These are phyloP conservation scores for Westerdykella aurantiaca DNA, from an alignment of 2,329 filamentous ascomycete genomes.

Conservation along the genomic window DNA sequence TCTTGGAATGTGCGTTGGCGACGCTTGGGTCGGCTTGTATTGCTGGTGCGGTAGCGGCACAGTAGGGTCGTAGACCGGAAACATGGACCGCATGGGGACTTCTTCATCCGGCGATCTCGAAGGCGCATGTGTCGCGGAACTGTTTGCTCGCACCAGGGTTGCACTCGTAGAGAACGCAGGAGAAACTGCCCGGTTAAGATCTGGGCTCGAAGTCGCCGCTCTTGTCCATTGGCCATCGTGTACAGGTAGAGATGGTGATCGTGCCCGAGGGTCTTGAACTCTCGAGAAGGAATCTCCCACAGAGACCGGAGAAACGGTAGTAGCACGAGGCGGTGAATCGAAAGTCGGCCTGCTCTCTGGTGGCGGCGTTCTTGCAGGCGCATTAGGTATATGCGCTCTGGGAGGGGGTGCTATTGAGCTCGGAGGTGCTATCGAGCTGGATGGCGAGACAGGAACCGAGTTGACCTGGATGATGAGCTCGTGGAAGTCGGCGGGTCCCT, in stretches of 20 bases:
- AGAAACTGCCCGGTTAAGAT: slow-evolving; percentile 27
- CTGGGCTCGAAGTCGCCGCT: slow-evolving; percentile 20
- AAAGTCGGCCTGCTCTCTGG: slow-evolving; percentile 17
- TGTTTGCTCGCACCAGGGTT: slow-evolving; percentile 36
- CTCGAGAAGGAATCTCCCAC: slow-evolving; percentile 16
- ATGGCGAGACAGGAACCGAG: slow-evolving; percentile 31
- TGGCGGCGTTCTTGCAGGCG: slow-evolving; percentile 17
- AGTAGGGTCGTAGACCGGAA: slow-evolving; percentile 66
- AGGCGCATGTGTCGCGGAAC: slow-evolving; percentile 22
- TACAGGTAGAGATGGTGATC: slow-evolving; percentile 15
- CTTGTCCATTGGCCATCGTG: slow-evolving; percentile 10
- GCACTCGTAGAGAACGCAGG: slow-evolving; percentile 33
- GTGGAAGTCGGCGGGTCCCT: slow-evolving; percentile 32
- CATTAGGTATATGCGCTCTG: slow-evolving; percentile 23
- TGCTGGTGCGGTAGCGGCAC: slow-evolving; percentile 61
- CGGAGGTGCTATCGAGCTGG: slow-evolving; percentile 19
- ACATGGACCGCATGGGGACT: slow-evolving; percentile 61
- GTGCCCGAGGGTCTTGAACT: slow-evolving; percentile 15
- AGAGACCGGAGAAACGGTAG: slow-evolving; percentile 15
- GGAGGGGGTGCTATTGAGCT: slow-evolving; percentile 20
- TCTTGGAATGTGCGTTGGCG: slow-evolving; percentile 58
- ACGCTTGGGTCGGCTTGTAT: slow-evolving; percentile 63
- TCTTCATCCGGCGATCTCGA: slow-evolving; percentile 26
- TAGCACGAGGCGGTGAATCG: slow-evolving; percentile 19
- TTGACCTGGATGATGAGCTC: slow-evolving; percentile 38